These are phyloP conservation scores for Beta vulgaris DNA, from an alignment of 148 eudicot genomes.

Conservation along the genomic window DNA sequence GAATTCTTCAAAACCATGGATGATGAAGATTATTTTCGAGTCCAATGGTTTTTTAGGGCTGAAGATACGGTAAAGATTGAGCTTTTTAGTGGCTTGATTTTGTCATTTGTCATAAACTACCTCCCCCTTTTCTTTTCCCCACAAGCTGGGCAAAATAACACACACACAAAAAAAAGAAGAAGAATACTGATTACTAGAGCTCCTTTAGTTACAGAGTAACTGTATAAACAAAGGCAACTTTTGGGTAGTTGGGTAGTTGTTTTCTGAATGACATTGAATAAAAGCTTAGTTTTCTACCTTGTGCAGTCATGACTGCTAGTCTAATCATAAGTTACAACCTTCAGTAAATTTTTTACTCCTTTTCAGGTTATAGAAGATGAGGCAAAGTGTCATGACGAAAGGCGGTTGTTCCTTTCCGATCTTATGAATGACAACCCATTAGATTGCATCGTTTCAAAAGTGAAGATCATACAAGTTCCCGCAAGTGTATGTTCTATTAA, in stretches of 20 bases:
- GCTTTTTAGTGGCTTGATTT: background rate
- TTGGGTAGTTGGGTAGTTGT: background rate
- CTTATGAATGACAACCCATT: constrained; percentile 42
- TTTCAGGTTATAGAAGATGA: constrained; percentile 37
- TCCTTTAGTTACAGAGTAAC: background rate
- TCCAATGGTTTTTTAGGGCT: constrained; percentile 44
- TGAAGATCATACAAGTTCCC: constrained; percentile 32
- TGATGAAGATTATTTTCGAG: constrained; percentile 41
- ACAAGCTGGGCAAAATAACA: background rate
- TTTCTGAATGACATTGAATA: background rate
- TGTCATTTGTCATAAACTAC: background rate
- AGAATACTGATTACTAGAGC: background rate
- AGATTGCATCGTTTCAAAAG: constrained; percentile 46
- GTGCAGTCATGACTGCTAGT: background rate
- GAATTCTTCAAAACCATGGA: constrained; percentile 40
- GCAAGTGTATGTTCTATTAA: constrained; percentile 30
- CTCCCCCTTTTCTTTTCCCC: background rate
- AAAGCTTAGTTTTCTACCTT: background rate
- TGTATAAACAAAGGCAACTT: background rate
- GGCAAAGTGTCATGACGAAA: constrained; percentile 33
- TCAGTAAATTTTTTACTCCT: constrained; percentile 1
- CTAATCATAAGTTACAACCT: background rate
- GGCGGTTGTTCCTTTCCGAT: constrained; percentile 38
- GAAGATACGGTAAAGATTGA: constrained; percentile 37
- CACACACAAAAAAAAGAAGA: background rate